Evolutionary conservation across 2,329 filamentous ascomycete species (phyloP).

Genomic region (Colletotrichum godetiae): DNA sequence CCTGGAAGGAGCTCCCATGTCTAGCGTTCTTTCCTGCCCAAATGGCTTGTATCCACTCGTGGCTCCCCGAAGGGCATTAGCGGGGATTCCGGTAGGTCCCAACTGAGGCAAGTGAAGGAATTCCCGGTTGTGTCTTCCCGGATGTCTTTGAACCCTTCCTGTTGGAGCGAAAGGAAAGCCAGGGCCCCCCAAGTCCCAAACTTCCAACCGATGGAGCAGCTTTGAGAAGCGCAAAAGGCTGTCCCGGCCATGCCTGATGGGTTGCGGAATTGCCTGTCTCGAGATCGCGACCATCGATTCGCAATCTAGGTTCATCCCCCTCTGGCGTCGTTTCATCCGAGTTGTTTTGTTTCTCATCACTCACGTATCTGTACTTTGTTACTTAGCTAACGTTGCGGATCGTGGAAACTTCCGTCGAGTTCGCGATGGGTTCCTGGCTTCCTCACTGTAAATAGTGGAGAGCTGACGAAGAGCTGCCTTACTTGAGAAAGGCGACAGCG

Average conservation of each 20-base stretch:
- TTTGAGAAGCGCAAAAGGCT: neutral
- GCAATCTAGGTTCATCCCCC: slow-evolving; percentile 16
- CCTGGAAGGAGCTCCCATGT: neutral
- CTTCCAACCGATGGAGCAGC: neutral
- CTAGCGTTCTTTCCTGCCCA: slow-evolving; percentile 22
- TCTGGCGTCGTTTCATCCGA: slow-evolving; percentile 18
- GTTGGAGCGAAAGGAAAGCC: slow-evolving; percentile 1
- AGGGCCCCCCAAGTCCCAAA: neutral
- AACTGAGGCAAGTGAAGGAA: neutral
- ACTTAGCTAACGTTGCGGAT: neutral
- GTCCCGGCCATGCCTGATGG: neutral
- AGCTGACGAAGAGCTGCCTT: slow-evolving; percentile 14
- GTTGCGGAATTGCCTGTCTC: neutral
- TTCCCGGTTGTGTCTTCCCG: slow-evolving; percentile 20
- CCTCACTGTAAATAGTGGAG: slow-evolving; percentile 20
- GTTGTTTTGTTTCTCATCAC: slow-evolving; percentile 22
- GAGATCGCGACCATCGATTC: neutral
- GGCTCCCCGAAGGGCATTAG: slow-evolving; percentile 23
- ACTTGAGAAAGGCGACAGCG: neutral
- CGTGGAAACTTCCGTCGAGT: neutral
- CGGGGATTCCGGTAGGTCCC: slow-evolving; percentile 2
- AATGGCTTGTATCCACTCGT: slow-evolving; percentile 13
- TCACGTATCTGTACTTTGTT: neutral
- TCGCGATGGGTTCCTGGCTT: neutral
- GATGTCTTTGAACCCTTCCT: slow-evolving; percentile 8